A percentile compares a stretch with the other conserved stretches of the same genome.
Evolutionary conservation across 495 filamentous ascomycete genomes (phyloP).

Genomic region (Neurospora tetrasperma): DNA sequence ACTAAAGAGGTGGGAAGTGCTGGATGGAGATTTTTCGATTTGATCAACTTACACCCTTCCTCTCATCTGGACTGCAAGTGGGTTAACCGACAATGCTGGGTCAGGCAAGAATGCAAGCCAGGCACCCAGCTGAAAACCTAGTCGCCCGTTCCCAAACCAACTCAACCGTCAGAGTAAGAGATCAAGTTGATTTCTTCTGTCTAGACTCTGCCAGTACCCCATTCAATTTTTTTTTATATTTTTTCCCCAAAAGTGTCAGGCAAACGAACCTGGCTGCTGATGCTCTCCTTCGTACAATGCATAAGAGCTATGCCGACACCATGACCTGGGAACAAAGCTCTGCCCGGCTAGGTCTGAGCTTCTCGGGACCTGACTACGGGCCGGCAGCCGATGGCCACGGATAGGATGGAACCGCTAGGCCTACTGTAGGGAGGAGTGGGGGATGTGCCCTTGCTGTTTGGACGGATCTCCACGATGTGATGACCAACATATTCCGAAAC

Average conservation of each 20-base stretch:
- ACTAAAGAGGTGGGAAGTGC: background rate
- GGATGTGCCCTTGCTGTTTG: background rate
- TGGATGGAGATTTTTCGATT: background rate
- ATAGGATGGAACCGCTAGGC: background rate
- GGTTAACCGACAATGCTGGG: background rate
- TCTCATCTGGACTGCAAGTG: background rate
- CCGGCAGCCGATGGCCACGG: background rate
- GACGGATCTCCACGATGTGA: constrained; percentile 6
- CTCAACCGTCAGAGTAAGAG: background rate
- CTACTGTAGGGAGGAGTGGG: constrained; percentile 1
- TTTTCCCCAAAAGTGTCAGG: too few species aligned
- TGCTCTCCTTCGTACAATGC: too few species aligned
- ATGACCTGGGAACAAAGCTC: background rate
- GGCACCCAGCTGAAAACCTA: background rate
- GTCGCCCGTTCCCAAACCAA: background rate
- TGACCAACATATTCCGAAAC: constrained; percentile 12
- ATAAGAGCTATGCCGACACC: background rate
- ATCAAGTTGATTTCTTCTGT: background rate
- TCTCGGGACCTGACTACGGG: background rate
- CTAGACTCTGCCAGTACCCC: background rate
- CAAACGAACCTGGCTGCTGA: too few species aligned
- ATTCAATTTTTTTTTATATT: too few species aligned
- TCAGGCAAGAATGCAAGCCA: background rate
- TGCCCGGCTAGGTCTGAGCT: background rate
- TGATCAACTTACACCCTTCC: background rate